phyloP scores from a whole-genome alignment of 148 eudicot species.

The Beta vulgaris region DNA sequence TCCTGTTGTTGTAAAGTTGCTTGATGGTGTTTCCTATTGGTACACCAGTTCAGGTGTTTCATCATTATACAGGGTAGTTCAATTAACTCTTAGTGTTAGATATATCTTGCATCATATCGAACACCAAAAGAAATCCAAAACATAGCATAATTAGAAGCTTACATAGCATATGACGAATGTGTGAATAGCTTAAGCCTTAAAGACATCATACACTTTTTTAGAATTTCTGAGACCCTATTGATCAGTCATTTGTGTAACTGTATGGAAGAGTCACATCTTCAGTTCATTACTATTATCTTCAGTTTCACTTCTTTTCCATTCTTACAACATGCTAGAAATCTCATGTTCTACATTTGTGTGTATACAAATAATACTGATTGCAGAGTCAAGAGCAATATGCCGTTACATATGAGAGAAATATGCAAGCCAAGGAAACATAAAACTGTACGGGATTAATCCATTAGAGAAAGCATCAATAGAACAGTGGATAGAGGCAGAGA shows the following conservation, averaged over 20 bases:
- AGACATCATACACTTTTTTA: neutral
- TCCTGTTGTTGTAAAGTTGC: no score
- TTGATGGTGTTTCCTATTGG: no score
- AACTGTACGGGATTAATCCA: conserved; percentile 61
- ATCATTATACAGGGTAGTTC: neutral
- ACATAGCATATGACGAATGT: neutral
- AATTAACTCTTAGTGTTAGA: neutral
- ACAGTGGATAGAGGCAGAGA: conserved; percentile 86
- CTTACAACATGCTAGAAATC: neutral
- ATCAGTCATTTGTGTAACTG: neutral
- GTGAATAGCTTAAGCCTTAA: neutral
- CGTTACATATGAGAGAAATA: conserved; percentile 71
- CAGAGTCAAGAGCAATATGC: conserved; percentile 79
- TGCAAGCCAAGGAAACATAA: conserved; percentile 54
- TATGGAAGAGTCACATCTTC: neutral
- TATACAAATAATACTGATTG: neutral
- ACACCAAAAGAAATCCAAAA: neutral
- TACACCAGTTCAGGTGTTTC: neutral
- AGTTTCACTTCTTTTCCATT: neutral
- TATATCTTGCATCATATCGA: neutral
- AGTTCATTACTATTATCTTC: no score
- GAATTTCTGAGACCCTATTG: neutral
- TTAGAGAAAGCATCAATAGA: conserved; percentile 82
- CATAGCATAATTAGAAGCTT: neutral
- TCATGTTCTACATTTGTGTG: neutral